These are phyloP conservation scores for Wolfiporia cocos DNA, from an alignment of 1,284 basidiomycete species.

Conservation along the genomic window DNA sequence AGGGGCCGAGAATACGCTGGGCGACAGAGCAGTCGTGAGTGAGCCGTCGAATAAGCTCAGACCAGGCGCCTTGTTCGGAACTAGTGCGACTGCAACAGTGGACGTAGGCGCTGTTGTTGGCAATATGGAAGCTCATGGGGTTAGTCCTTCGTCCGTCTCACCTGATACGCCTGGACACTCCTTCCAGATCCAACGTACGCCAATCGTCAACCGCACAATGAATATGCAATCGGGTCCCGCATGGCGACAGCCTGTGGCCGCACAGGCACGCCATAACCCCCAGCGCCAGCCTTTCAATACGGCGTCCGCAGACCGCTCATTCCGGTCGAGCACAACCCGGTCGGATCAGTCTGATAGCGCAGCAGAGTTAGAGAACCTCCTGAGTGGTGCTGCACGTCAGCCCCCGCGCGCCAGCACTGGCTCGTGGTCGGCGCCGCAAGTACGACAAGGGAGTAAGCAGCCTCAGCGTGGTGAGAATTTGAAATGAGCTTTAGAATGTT, in stretches of 20 bases:
- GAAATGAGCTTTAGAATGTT: not conserved
- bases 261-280: slow-evolving; percentile 19
- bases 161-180: not conserved
- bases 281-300: slow-evolving; percentile 44
- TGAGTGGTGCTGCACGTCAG: slow-evolving; percentile 26
- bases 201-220: slow-evolving; percentile 46
- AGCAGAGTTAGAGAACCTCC: slow-evolving; percentile 62
- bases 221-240: slow-evolving; percentile 9
- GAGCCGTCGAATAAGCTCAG: slow-evolving; percentile 14
- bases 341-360: slow-evolving; percentile 63
- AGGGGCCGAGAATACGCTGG: not conserved
- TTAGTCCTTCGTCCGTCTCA: slow-evolving; percentile 22
- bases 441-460: not conserved
- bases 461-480: slow-evolving; percentile 9
- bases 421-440: slow-evolving; percentile 10
- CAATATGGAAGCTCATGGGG: slow-evolving; percentile 66
- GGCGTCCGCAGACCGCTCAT: slow-evolving; percentile 33
- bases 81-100: slow-evolving; percentile 18
- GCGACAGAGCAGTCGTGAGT: slow-evolving; percentile 11
- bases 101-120: slow-evolving; percentile 54
- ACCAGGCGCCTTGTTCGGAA: slow-evolving; percentile 13
- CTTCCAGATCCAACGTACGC: slow-evolving; percentile 70
- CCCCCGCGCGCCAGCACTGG: slow-evolving; percentile 7
- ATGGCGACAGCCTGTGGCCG: slow-evolving; percentile 25
- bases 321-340: slow-evolving; percentile 35